Percentiles rank a stretch among this genome's conserved stretches.
Conservation (phyloP, 2,329 filamentous ascomycete species). For the Sarocladium kiliense region DNA sequence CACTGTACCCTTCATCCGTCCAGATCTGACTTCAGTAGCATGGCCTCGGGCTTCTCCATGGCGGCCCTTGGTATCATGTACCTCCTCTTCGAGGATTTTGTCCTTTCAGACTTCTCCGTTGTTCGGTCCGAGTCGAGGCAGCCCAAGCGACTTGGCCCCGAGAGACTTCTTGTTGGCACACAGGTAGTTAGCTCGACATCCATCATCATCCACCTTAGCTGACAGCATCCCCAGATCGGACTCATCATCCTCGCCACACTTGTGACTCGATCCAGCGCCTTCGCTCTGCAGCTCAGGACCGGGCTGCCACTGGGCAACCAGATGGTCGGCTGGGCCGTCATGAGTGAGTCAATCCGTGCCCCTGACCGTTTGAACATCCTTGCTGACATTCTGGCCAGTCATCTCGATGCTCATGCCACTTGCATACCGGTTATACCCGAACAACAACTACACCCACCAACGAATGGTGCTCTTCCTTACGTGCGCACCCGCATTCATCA, state of each 20-base stretch:
- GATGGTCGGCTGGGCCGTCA: constrained; percentile 74
- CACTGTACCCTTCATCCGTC: too few species aligned
- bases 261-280: constrained; percentile 80
- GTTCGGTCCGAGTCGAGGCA: not conserved
- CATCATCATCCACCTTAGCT: not conserved
- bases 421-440: constrained; percentile 73
- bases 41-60: constrained; percentile 75
- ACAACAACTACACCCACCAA: constrained; percentile 84
- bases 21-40: constrained; percentile 36
- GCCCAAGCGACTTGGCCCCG: constrained; percentile 21
- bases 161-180: constrained; percentile 57
- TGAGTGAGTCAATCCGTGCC: constrained; percentile 47
- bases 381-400: constrained; percentile 39
- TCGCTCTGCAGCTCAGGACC: constrained; percentile 76
- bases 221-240: constrained; percentile 49
- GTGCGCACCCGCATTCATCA: constrained; percentile 89
- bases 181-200: constrained; percentile 41
- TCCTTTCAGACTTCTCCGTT: constrained; percentile 40
- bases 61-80: constrained; percentile 70
- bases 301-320: constrained; percentile 87
- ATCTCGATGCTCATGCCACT: constrained; percentile 74
- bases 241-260: constrained; percentile 75
- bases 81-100: constrained; percentile 68
- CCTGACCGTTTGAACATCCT: not conserved
- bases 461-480: constrained; percentile 85